These are phyloP conservation scores for Schwanniomyces polymorphus DNA, from an alignment of 805 yeast species.

Conservation along the genomic window DNA sequence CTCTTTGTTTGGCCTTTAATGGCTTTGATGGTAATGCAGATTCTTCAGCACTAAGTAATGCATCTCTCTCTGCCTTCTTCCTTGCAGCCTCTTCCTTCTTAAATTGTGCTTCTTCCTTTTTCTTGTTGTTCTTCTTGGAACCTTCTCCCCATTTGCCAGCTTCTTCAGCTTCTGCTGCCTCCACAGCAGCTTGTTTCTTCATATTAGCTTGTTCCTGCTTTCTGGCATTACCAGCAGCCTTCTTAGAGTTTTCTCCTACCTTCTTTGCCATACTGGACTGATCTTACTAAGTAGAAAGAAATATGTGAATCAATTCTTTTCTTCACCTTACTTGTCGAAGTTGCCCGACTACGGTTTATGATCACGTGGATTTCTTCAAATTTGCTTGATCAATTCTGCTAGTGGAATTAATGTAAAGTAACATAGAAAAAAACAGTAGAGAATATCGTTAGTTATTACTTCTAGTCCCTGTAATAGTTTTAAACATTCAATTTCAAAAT, in stretches of 20 bases:
- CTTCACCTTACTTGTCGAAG: neutral
- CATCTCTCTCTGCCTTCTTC: conserved; percentile 82
- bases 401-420: neutral
- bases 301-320: neutral
- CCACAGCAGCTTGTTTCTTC: conserved; percentile 53
- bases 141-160: conserved; percentile 72
- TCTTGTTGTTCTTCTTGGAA: conserved; percentile 64
- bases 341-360: neutral
- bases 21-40: conserved; percentile 62
- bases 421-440: neutral
- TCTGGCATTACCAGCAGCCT: conserved; percentile 63
- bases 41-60: conserved; percentile 62
- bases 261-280: conserved; percentile 44
- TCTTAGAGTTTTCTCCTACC: conserved; percentile 52
- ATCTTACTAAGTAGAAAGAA: neutral
- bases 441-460: too few species aligned
- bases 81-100: conserved; percentile 75
- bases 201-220: conserved; percentile 65
- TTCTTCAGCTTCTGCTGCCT: conserved; percentile 51
- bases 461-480: too few species aligned
- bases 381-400: neutral
- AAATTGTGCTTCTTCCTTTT: conserved; percentile 65
- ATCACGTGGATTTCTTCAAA: neutral
- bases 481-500: too few species aligned
- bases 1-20: conserved; percentile 53